Evolutionary conservation across 2,329 filamentous ascomycete species (phyloP).

Genomic region (Sporothrix pallida): DNA sequence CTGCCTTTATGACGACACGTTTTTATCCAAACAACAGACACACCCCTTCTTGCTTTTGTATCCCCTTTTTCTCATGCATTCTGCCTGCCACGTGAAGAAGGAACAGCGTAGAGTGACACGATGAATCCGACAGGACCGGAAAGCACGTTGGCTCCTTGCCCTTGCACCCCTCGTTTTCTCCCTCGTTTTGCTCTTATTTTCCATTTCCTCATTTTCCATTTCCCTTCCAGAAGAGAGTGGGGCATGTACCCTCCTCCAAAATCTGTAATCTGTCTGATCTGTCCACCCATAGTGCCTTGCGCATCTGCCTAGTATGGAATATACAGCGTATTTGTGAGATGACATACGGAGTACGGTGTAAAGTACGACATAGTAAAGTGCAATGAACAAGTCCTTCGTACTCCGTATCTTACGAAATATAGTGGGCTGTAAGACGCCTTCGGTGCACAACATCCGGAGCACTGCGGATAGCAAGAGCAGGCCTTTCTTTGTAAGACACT

Average conservation of each 20-base stretch:
- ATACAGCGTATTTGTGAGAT: not conserved
- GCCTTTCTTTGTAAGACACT: not conserved
- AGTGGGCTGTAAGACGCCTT: not conserved
- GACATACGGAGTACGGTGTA: no score
- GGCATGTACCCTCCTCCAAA: not conserved
- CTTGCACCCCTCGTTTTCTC: not conserved
- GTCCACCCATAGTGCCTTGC: not conserved
- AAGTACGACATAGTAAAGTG: no score
- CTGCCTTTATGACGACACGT: not conserved
- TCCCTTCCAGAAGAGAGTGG: constrained; percentile 14
- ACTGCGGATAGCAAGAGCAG: not conserved
- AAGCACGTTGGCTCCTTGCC: not conserved
- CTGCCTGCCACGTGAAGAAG: constrained; percentile 10
- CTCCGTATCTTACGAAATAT: not conserved
- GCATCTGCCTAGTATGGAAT: constrained; percentile 12
- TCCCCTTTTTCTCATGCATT: not conserved
- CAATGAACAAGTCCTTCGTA: not conserved
- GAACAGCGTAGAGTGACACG: not conserved
- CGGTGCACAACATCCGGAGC: constrained; percentile 22
- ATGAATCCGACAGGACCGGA: not conserved
- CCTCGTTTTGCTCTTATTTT: not conserved
- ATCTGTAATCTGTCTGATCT: not conserved
- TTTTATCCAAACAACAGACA: constrained; percentile 16
- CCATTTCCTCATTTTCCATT: not conserved
- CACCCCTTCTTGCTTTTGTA: not conserved